phyloP scores from a whole-genome alignment of 1,284 basidiomycete species.

The Ustilago bromivora region DNA sequence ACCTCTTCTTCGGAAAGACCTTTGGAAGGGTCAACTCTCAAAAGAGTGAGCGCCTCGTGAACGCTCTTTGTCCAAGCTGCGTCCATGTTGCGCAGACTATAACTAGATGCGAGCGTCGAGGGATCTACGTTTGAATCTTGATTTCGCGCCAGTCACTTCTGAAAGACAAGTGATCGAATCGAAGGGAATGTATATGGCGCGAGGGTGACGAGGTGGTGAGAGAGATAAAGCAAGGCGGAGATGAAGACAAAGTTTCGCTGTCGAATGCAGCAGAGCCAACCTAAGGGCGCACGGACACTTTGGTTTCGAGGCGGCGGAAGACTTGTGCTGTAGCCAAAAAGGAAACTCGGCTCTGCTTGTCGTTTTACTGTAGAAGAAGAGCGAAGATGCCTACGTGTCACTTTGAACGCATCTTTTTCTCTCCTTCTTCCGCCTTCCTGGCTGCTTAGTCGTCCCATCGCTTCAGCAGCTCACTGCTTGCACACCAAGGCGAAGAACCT shows the following conservation, averaged over 20 bases:
- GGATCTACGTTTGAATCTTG: slow-evolving; percentile 1
- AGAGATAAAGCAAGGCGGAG: too few species aligned
- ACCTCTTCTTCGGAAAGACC: slow-evolving; percentile 64
- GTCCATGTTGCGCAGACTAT: slow-evolving; percentile 50
- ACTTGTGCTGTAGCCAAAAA: not conserved
- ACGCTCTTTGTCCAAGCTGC: slow-evolving; percentile 63
- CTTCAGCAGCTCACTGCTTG: too few species aligned
- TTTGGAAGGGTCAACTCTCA: slow-evolving; percentile 49
- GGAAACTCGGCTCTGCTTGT: not conserved
- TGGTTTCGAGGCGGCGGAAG: too few species aligned
- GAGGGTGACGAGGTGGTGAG: too few species aligned
- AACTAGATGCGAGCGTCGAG: not conserved
- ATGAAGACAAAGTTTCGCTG: too few species aligned
- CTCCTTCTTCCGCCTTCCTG: not conserved
- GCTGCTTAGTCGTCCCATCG: slow-evolving; percentile 14
- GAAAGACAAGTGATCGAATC: not conserved
- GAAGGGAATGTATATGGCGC: too few species aligned
- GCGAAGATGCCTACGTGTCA: slow-evolving; percentile 13
- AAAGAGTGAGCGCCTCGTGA: slow-evolving; percentile 57
- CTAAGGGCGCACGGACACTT: too few species aligned
- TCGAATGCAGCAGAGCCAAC: too few species aligned
- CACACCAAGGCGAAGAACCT: not conserved
- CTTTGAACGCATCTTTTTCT: not conserved
- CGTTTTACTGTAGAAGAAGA: slow-evolving; percentile 3
- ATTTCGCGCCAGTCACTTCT: not conserved